Evolutionary conservation across 1,139 yeast species (phyloP).

Genomic region (Dujonia santamariae): DNA sequence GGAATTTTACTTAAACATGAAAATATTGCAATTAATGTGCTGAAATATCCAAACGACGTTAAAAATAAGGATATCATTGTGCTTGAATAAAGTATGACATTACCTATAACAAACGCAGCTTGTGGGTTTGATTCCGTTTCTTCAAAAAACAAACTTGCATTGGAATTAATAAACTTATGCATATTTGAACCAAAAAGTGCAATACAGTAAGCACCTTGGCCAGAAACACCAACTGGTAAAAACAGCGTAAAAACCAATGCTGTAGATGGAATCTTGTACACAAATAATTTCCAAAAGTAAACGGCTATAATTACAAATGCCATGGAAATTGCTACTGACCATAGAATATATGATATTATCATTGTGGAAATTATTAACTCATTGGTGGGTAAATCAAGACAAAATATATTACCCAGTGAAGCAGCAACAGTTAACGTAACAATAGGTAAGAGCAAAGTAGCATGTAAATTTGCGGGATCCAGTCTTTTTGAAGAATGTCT

Average conservation of each 20-base stretch:
- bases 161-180: constrained; percentile 16
- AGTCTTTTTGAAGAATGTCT: constrained; percentile 18
- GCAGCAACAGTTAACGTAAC: constrained; percentile 76
- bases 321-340: constrained; percentile 65
- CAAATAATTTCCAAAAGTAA: constrained; percentile 56
- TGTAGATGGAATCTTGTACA: constrained; percentile 57
- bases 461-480: constrained; percentile 27
- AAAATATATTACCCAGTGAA: constrained; percentile 60
- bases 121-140: background rate
- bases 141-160: constrained; percentile 6
- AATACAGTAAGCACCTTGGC: constrained; percentile 77
- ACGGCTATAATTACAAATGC: constrained; percentile 54
- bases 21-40: constrained; percentile 53
- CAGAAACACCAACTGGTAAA: constrained; percentile 44
- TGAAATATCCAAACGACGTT: constrained; percentile 60
- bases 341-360: constrained; percentile 52
- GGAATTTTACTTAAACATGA: constrained; percentile 37
- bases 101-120: constrained; percentile 14
- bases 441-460: constrained; percentile 61
- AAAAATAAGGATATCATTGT: constrained; percentile 44
- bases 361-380: constrained; percentile 50
- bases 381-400: constrained; percentile 35
- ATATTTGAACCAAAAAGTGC: constrained; percentile 51
- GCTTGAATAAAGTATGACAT: constrained; percentile 15
- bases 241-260: constrained; percentile 17